Conservation (phyloP, 805 yeast species). For the Teunomyces atbi region DNA sequence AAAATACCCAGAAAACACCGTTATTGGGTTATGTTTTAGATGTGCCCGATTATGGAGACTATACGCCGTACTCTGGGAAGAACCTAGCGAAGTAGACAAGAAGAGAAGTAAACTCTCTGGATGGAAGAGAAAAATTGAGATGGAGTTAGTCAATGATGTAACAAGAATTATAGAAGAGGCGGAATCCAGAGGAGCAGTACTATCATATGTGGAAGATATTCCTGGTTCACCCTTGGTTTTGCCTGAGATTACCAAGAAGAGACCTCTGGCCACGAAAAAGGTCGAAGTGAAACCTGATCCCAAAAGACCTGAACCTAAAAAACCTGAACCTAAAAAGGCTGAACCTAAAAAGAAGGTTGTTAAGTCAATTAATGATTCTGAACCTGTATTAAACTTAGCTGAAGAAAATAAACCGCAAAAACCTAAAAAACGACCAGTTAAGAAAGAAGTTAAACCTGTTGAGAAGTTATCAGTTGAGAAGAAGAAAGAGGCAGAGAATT, state of each 20-base stretch:
- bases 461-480: slow-evolving; percentile 4
- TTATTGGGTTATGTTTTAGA: slow-evolving; percentile 71
- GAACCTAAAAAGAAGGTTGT: slow-evolving; percentile 4
- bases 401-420: background rate
- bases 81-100: slow-evolving; percentile 63
- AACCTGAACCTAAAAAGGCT: slow-evolving; percentile 4
- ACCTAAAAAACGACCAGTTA: slow-evolving; percentile 6
- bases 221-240: background rate
- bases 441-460: slow-evolving; percentile 8
- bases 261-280: background rate
- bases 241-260: slow-evolving; percentile 3
- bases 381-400: background rate
- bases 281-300: slow-evolving; percentile 5
- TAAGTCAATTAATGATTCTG: slow-evolving; percentile 6
- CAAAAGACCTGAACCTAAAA: slow-evolving; percentile 2
- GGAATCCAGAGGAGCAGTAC: slow-evolving; percentile 22
- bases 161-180: slow-evolving; percentile 52
- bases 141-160: slow-evolving; percentile 64
- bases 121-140: slow-evolving; percentile 63
- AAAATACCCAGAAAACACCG: slow-evolving; percentile 18
- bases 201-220: slow-evolving; percentile 17
- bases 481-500: slow-evolving; percentile 10
- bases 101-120: slow-evolving; percentile 46
- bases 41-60: slow-evolving; percentile 92
- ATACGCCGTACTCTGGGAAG: slow-evolving; percentile 85